Base-by-base conservation (phyloP, 2,329 filamentous ascomycete genomes). In the Aspergillus oerlinghausenensis region DNA sequence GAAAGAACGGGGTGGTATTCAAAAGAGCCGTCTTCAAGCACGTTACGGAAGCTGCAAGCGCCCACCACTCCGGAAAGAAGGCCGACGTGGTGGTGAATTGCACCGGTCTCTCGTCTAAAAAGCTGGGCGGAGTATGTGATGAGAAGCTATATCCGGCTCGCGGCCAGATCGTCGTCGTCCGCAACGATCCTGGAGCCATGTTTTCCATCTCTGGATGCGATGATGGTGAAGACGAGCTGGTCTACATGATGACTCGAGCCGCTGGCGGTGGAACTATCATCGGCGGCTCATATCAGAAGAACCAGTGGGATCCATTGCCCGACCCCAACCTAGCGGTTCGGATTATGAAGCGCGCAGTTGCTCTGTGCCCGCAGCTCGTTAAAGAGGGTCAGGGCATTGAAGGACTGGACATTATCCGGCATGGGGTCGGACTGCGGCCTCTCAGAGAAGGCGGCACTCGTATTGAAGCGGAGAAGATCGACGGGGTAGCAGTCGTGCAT, bases 171-270 rank as follows among this genome's bases (percentile, higher is more conserved):
- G 89, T 95, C 0, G 72, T 96, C 0, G 90, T 96, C 23, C 80
- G 91, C 56, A 96, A 96, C 74, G 85, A 89, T 68, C 83, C 86
- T 0, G 83, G 83, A 10, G 77, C 83, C 35, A 93, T 95, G 89
- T 73, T 84, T 50, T 82, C 82, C 6, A 80, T 83, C 14, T 91
- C 88, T 10, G 88, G 89, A 45, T 88, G 85, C 0, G 88, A 91
- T 51, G 89, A 94, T 65, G 87, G 84, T 2, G 77, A 80, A 0
- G 86, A 88, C 35, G 92, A 96, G 73, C 77, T 87, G 4, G 78
- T 84, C 56, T 97, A 97, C 70, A 81, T 89, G 50, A 96, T 97
- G 92, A 86, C 85, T 66, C 83, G 92, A 28, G 89, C 92, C 1
- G 70, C 71, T 51, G 74, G 86, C n/a, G 92, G 92, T 21, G 92